These are phyloP conservation scores for Fragaria ananassa DNA, from an alignment of 306 rosid genomes.

Conservation along the genomic window DNA sequence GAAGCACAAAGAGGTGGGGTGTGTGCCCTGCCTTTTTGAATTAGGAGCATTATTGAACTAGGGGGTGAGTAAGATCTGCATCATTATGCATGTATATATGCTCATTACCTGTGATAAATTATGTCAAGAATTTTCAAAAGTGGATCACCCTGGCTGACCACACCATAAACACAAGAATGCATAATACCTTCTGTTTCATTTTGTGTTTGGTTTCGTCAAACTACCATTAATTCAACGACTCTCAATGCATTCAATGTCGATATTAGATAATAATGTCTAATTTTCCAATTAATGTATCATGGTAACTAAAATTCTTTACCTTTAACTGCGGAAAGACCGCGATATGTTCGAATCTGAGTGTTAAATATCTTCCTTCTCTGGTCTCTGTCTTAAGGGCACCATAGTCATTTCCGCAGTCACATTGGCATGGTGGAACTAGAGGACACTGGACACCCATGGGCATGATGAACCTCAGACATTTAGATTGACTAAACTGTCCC, in stretches of 20 bases:
- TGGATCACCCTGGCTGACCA: slow-evolving; percentile 7
- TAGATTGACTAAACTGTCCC: slow-evolving; percentile 33
- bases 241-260: background rate
- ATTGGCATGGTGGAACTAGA: slow-evolving; percentile 11
- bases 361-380: background rate
- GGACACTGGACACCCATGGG: background rate
- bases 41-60: slow-evolving; percentile 1
- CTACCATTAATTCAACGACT: background rate
- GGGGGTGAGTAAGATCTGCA: slow-evolving; percentile 1
- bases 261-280: background rate
- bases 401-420: slow-evolving; percentile 13
- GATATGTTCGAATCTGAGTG: slow-evolving; percentile 5
- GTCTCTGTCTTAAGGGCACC: slow-evolving; percentile 13
- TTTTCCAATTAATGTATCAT: background rate
- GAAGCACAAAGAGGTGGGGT: slow-evolving; percentile 5
- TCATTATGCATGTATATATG: background rate
- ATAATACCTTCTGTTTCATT: background rate
- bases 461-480: slow-evolving; percentile 14
- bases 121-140: slow-evolving; percentile 1
- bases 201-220: background rate
- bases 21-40: background rate
- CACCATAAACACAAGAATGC: background rate
- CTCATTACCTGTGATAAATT: background rate
- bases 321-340: background rate
- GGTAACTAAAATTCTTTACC: background rate